Conservation (phyloP, 345 rosid genomes). For the Euphorbia pulcherrima region DNA sequence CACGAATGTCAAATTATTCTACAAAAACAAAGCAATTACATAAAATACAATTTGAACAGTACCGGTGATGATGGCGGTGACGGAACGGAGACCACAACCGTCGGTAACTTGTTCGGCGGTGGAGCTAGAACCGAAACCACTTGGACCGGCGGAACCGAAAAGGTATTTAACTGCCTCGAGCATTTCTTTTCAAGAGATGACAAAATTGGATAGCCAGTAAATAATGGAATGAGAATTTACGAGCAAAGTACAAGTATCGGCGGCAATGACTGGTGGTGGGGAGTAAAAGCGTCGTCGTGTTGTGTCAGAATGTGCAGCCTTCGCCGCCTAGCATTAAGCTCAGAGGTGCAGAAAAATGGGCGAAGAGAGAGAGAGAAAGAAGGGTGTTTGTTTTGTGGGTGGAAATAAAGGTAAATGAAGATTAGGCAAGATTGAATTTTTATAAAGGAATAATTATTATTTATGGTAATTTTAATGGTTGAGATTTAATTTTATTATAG, state of each 20-base stretch:
- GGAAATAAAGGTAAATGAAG: not conserved
- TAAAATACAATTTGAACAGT: constrained; percentile 3
- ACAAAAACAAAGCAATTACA: too few relatives aligned
- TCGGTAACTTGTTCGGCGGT: constrained; percentile 77
- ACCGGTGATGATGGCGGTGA: constrained; percentile 92
- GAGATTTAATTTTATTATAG: too few relatives aligned
- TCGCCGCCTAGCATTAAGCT: constrained; percentile 24
- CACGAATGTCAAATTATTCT: not conserved
- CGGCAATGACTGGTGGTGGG: not conserved
- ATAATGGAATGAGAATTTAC: not conserved
- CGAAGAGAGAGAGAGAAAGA: not conserved
- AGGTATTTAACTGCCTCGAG: constrained; percentile 69
- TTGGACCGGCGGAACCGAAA: constrained; percentile 67
- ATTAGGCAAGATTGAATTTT: not conserved
- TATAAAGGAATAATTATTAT: constrained; percentile 7
- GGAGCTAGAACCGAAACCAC: constrained; percentile 88
- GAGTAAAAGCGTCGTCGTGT: constrained; percentile 4
- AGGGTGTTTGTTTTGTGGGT: not conserved
- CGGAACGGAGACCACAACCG: constrained; percentile 51
- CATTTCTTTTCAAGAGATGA: constrained; percentile 35
- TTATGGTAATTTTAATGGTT: too few relatives aligned
- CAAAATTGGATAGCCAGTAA: not conserved
- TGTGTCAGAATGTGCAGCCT: constrained; percentile 39
- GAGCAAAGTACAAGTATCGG: constrained; percentile 6
- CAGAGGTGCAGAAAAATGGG: not conserved